These are phyloP conservation scores for Graphium sp. DNA, from an alignment of 2,329 filamentous ascomycete species.

Conservation along the genomic window DNA sequence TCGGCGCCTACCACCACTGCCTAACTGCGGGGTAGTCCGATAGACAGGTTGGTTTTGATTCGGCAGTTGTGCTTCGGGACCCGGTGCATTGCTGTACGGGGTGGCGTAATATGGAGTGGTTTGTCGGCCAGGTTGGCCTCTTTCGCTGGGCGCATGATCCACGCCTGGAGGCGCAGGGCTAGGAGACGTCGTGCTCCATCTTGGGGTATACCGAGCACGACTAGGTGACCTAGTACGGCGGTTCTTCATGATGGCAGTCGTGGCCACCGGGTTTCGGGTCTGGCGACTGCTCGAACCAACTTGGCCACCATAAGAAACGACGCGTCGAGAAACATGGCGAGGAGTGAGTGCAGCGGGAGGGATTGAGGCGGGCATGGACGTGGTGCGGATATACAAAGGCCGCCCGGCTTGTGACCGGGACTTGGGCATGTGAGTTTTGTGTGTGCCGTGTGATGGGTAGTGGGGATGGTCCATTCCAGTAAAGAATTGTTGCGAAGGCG, in stretches of 20 bases:
- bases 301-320: slow-evolving; percentile 20
- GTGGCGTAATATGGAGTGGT: slow-evolving; percentile 58
- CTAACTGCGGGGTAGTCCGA: too few species aligned
- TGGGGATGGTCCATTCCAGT: slow-evolving; percentile 17
- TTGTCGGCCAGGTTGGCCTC: slow-evolving; percentile 15
- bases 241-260: slow-evolving; percentile 21
- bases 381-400: slow-evolving; percentile 27
- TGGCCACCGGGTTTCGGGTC: slow-evolving; percentile 1
- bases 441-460: slow-evolving; percentile 22
- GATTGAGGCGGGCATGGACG: slow-evolving; percentile 29
- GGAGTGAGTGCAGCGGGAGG: slow-evolving; percentile 16
- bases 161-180: slow-evolving; percentile 20
- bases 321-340: slow-evolving; percentile 26
- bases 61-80: slow-evolving; percentile 22
- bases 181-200: slow-evolving; percentile 31
- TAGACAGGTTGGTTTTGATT: too few species aligned
- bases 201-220: slow-evolving; percentile 32
- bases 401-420: too few species aligned
- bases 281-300: background rate
- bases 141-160: slow-evolving; percentile 11
- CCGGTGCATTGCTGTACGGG: slow-evolving; percentile 47
- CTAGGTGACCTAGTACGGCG: slow-evolving; percentile 43
- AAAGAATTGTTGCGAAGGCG: slow-evolving; percentile 22
- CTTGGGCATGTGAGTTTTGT: slow-evolving; percentile 25
- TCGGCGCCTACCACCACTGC: slow-evolving; percentile 7